Evolutionary conservation across 2,329 filamentous ascomycete species (phyloP).

Genomic region (Fusarium incarnatum): DNA sequence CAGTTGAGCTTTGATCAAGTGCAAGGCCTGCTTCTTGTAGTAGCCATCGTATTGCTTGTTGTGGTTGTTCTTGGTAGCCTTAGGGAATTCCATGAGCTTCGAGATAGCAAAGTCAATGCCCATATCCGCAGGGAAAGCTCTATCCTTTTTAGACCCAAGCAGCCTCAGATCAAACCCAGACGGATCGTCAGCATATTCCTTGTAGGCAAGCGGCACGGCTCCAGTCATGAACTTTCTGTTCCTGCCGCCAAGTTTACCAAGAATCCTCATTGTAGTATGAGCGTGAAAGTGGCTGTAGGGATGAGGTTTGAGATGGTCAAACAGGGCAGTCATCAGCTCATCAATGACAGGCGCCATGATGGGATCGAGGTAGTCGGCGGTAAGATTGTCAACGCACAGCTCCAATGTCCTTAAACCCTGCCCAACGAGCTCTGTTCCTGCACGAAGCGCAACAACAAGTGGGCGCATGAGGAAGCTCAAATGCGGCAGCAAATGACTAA

Average conservation of each 20-base stretch:
- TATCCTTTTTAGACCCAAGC: slow-evolving; percentile 88
- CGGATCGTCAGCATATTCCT: slow-evolving; percentile 86
- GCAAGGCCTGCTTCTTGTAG: slow-evolving; percentile 94
- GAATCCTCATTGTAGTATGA: slow-evolving; percentile 96
- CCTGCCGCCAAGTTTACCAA: slow-evolving; percentile 94
- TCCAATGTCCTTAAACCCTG: slow-evolving; percentile 94
- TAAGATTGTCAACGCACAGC: slow-evolving; percentile 97
- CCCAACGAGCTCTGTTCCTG: slow-evolving; percentile 91
- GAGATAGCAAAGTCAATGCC: slow-evolving; percentile 90
- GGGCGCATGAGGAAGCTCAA: slow-evolving; percentile 97
- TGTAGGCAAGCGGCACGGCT: slow-evolving; percentile 84
- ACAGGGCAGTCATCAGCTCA: slow-evolving; percentile 96
- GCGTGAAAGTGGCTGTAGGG: slow-evolving; percentile 98
- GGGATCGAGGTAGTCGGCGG: slow-evolving; percentile 95
- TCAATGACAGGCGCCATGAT: slow-evolving; percentile 99
- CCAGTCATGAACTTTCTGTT: slow-evolving; percentile 96
- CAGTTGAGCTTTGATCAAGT: slow-evolving; percentile 86
- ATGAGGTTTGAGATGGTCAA: slow-evolving; percentile 92
- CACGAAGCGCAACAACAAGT: slow-evolving; percentile 92
- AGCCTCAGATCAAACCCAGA: slow-evolving; percentile 90
- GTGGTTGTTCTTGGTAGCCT: slow-evolving; percentile 63
- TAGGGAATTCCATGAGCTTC: slow-evolving; percentile 85
- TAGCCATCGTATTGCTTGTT: slow-evolving; percentile 77
- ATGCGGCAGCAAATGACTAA: slow-evolving; percentile 95
- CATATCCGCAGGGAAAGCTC: slow-evolving; percentile 86